Base-by-base conservation (phyloP, 129 eudicot species). In the Sambucus nigra region DNA sequence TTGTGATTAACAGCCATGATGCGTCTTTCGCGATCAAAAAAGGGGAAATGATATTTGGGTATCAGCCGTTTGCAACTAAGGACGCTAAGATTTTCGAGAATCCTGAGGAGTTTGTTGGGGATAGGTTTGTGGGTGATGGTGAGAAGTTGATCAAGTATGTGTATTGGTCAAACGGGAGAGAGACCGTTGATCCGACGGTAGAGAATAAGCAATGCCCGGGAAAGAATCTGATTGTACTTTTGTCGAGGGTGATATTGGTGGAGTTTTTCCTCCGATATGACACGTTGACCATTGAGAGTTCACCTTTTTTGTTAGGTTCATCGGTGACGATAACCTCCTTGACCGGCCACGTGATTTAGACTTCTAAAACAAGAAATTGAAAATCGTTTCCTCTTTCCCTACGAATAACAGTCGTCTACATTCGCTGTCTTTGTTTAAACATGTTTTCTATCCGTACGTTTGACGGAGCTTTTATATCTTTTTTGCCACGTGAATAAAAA, bases 151-250 rank as follows among this genome's bases (percentile, higher is more conserved):
- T 83, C 9, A 57, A 62, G 61, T 78, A 83, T 42, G 83, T 83
- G 3, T 83, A 69, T 41, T 83, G 94, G 94, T 82, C 93, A 29
- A 83, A 83, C 59, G 93, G 75, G 28, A 55, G 69, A 29, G 93
- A 83, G 27, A 78, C 70, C 1, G 83, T 78, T 0, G 60, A 58
- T 28, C 83, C 86, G 28, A 48, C 65, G 15, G 67, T 65, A 25
- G 80, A 62, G 3, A 59, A 78, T 19, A 83, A 83, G 50, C 88
- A 80, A 25, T 80, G 86, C 64, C 76, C 86, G 16, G 92, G 72
- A 17, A 78, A 78, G 55, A 72, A 78, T 19, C 53, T 82, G 53
- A 79, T 82, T 59, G 77, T 77, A 55, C 51, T 82, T 4, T 19
- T 75, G 29, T 25, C 69, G 21, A 53, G 82, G 76, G 14, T 82